Evolutionary conservation across 2,329 filamentous ascomycete genomes (phyloP).

Genomic region (Exophiala sp.): DNA sequence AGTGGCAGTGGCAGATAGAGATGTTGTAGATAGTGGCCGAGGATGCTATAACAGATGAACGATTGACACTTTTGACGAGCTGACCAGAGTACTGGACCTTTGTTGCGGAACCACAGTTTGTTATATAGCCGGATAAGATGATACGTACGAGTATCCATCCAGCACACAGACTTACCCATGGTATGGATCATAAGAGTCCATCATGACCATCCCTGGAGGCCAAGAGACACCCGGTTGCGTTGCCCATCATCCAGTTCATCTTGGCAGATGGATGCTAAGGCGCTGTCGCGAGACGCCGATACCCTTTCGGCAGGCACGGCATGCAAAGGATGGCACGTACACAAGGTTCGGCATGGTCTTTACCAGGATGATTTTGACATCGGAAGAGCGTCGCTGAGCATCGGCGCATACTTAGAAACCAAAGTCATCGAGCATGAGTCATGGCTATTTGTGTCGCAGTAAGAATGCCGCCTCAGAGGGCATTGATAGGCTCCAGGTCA

Average conservation of each 20-base stretch:
- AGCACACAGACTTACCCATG: neutral
- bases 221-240: conserved; percentile 10
- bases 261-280: neutral
- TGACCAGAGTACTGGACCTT: neutral
- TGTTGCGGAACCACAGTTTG: neutral
- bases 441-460: too few relatives aligned
- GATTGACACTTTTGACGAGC: too few relatives aligned
- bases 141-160: neutral
- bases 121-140: conserved; percentile 3
- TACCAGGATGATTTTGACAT: too few relatives aligned
- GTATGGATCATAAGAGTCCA: neutral
- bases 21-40: too few relatives aligned
- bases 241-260: neutral
- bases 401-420: too few relatives aligned
- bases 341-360: neutral
- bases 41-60: too few relatives aligned
- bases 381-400: too few relatives aligned
- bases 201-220: conserved; percentile 1
- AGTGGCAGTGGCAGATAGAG: too few relatives aligned
- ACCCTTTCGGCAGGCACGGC: too few relatives aligned
- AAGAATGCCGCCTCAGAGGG: too few relatives aligned
- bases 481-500: too few relatives aligned
- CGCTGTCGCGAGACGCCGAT: neutral
- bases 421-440: too few relatives aligned
- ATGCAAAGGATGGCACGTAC: neutral